phyloP scores from a whole-genome alignment of 1,284 basidiomycete genomes.

The Wallemia hederae region DNA sequence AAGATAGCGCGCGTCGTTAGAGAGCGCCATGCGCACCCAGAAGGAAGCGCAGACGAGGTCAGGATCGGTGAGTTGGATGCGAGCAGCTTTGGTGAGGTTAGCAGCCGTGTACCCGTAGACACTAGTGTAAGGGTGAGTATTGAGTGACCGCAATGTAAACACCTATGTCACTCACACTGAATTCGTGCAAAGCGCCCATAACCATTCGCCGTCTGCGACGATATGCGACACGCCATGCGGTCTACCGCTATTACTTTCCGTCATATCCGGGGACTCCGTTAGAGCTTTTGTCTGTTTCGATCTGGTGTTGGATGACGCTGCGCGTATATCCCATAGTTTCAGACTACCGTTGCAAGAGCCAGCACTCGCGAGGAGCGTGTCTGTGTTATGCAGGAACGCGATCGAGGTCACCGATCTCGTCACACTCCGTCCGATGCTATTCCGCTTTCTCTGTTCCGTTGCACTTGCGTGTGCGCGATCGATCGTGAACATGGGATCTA shows the following conservation, averaged over 20 bases:
- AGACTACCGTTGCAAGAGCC: not conserved
- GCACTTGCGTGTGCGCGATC: not conserved
- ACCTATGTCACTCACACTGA: not conserved
- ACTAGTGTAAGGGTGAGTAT: not conserved
- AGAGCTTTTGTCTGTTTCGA: not conserved
- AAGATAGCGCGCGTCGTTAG: not conserved
- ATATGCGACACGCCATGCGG: not conserved
- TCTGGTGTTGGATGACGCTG: not conserved
- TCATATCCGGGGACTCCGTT: not conserved
- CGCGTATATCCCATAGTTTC: not conserved
- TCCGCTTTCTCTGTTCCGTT: not conserved
- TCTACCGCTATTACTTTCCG: not conserved
- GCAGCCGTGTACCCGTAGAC: not conserved
- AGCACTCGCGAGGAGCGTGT: not conserved
- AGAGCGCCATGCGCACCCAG: not conserved
- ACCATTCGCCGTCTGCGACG: not conserved
- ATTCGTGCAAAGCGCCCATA: not conserved
- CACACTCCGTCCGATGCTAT: not conserved
- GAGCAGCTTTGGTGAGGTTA: not conserved
- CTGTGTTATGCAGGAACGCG: not conserved
- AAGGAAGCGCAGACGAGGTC: not conserved
- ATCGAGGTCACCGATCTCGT: not conserved
- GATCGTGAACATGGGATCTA: not conserved
- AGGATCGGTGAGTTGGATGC: not conserved
- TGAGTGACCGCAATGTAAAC: not conserved